A percentile compares a stretch with the other conserved stretches of the same genome.
Conservation (phyloP, 169 alveolate genomes). For the Eimeria acervulina region DNA sequence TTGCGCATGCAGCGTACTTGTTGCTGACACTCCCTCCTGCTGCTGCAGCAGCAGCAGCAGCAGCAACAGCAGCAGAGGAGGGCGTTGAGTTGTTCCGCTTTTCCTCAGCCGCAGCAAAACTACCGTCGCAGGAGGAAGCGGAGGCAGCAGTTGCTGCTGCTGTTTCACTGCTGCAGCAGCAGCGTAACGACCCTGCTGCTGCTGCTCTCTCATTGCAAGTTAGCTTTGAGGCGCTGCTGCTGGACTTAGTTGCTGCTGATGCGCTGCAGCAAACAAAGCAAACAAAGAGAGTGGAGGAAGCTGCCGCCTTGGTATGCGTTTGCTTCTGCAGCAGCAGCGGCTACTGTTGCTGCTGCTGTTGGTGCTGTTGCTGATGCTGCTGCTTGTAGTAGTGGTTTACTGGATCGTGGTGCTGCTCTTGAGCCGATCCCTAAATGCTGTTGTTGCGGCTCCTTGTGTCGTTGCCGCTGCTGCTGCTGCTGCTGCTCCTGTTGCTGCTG, state of each 20-base stretch:
- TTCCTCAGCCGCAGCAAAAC: background rate
- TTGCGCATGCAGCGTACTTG: conserved; percentile 2
- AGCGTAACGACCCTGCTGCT: background rate
- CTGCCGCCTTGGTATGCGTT: conserved; percentile 16
- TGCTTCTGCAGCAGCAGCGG: background rate
- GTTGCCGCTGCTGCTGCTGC: background rate
- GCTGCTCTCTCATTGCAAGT: conserved; percentile 24
- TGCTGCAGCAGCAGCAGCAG: conserved; percentile 29
- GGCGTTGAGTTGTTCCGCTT: background rate
- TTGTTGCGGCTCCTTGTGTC: no score
- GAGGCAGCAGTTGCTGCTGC: conserved; percentile 41
- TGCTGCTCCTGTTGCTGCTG: conserved; percentile 8
- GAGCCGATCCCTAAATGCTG: background rate
- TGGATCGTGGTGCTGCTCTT: background rate
- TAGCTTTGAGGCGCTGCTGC: conserved; percentile 29
- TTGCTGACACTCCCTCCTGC: conserved; percentile 35
- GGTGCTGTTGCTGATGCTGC: background rate
- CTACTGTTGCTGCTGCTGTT: background rate
- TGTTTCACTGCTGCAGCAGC: conserved; percentile 1
- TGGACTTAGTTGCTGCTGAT: background rate
- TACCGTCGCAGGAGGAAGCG: conserved; percentile 11
- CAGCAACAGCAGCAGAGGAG: conserved; percentile 4
- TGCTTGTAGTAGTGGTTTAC: background rate
- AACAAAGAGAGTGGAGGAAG: background rate
- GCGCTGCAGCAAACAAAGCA: background rate